Evolutionary conservation across 208 protist species (phyloP).

Genomic region (Trypanosoma avium): DNA sequence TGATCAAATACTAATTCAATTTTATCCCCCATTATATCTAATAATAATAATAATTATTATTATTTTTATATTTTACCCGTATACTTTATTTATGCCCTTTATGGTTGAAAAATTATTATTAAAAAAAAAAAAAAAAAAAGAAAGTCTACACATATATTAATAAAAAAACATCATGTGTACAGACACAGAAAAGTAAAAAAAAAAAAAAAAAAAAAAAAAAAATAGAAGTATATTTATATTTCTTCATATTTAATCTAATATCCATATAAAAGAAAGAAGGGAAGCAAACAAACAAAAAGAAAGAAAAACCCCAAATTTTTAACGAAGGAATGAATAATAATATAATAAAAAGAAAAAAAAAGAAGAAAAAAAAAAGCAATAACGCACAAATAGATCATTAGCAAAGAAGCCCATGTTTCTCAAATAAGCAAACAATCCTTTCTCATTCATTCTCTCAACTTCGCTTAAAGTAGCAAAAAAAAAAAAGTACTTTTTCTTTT

Average conservation of each 20-base stretch:
- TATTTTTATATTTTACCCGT: too few relatives aligned
- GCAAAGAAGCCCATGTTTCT: too few relatives aligned
- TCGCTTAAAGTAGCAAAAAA: too few relatives aligned
- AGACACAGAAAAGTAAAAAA: background rate
- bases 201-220: background rate
- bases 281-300: background rate
- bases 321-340: background rate
- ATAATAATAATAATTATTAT: too few relatives aligned
- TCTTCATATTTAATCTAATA: background rate
- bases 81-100: too few relatives aligned
- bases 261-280: background rate
- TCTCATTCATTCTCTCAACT: too few relatives aligned
- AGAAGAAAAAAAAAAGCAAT: background rate
- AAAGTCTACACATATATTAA: too few relatives aligned
- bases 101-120: too few relatives aligned
- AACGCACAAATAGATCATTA: background rate
- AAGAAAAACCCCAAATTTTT: background rate
- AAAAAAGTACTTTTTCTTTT: too few relatives aligned
- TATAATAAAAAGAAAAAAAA: background rate
- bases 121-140: too few relatives aligned
- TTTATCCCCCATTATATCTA: constrained; percentile 16
- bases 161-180: too few relatives aligned
- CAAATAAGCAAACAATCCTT: too few relatives aligned
- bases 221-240: background rate
- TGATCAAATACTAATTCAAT: constrained; percentile 30